Base-by-base conservation (phyloP, 208 protist species). In the Crithidia fasciculata region DNA sequence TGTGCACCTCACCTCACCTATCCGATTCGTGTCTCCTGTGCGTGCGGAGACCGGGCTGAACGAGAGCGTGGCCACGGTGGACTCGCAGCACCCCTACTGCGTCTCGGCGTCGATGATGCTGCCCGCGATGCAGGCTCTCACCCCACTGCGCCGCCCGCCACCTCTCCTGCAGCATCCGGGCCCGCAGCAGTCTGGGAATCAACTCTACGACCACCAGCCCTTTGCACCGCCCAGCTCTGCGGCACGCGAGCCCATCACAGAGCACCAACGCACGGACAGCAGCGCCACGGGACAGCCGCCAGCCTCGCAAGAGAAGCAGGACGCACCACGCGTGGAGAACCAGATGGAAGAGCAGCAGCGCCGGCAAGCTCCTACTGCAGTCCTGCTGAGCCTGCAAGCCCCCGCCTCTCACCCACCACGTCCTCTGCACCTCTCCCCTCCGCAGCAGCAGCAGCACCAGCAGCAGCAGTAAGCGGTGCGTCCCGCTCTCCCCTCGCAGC, bases 21-120 rank as follows among this genome's bases (percentile, higher is more conserved):
- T 68, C n/a, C 63, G 63, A 12, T 44, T 55, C 43, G 8, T 39
- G 0, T 68, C 63, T 8, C 63, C 63, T 18, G 52, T 69, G 5
- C 52, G 64, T 8, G 39, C 7, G 52, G 64, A 69, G 2, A n/a
- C n/a, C 16, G 57, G 57, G 36, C 18, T 72, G 18, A 56, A 78
- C 57, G 73, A 78, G 13, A 78, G 64, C 9, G 4, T 67, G 8
- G 58, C 50, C 0, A 72, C 73, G 5, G 59, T 65, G 5, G 73
- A 78, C 40, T 78, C 73, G 2, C 73, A 72, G 13, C 73, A 78
- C 73, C 73, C 65, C 3, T 78, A 78, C 57, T 78, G 73, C 44
- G 50, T 72, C 15, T 45, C 73, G 19, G 47, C 58, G 9, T 65
- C 72, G 13, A 65, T 57, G 13, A n/a, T 68, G 73, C 58, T 68